Conservation (phyloP, 177 flowering plant genomes). For the Telopea speciosissima region DNA sequence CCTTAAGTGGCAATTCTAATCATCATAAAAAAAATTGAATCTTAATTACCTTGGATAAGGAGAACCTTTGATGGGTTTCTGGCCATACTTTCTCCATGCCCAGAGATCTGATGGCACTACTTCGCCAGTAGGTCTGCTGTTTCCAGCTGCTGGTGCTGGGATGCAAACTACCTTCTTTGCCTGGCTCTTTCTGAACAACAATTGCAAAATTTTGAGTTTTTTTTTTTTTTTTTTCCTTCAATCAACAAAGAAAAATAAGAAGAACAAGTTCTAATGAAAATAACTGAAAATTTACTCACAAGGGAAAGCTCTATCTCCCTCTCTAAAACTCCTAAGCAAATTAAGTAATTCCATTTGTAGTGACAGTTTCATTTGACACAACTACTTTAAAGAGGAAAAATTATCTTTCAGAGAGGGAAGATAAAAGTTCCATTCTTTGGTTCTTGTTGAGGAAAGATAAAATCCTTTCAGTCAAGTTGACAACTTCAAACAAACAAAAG, state of each 20-base stretch:
- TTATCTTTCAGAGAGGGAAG: background rate
- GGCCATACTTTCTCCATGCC: constrained; percentile 99
- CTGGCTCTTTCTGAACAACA: constrained; percentile 62
- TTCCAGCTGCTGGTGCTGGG: constrained; percentile 90
- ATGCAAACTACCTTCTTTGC: constrained; percentile 95
- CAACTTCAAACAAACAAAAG: background rate
- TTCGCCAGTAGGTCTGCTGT: constrained; percentile 80
- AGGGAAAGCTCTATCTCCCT: background rate
- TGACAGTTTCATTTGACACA: background rate
- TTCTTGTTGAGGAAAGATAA: background rate
- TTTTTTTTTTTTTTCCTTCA: too few species aligned
- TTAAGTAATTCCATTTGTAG: background rate
- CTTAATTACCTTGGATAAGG: constrained; percentile 81
- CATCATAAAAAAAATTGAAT: too few species aligned
- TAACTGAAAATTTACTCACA: background rate
- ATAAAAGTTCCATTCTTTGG: too few species aligned
- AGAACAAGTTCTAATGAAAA: background rate
- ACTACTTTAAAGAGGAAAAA: background rate
- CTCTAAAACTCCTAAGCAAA: background rate
- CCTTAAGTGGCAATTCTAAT: too few species aligned
- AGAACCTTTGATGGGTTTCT: constrained; percentile 97
- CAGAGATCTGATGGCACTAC: constrained; percentile 94
- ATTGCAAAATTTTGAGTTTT: too few species aligned
- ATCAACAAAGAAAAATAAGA: background rate
- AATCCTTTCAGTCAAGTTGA: background rate